A percentile compares a stretch with the other conserved stretches of the same genome.
These are phyloP conservation scores for Botrytis byssoidea DNA, from an alignment of 2,329 filamentous ascomycete species.

Conservation along the genomic window DNA sequence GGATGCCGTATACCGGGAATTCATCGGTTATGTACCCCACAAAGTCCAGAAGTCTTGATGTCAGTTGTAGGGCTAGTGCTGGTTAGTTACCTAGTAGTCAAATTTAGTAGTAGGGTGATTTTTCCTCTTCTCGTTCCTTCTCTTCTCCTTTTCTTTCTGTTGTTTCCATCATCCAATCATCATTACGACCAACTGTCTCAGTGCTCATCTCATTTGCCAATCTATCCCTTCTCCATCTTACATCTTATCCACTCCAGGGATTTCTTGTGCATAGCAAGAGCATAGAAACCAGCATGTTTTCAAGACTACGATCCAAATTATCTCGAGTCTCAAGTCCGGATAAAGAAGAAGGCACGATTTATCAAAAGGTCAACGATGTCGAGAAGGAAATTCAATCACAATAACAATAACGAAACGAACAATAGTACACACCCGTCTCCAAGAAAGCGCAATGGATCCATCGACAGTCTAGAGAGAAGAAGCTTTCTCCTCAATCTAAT, in stretches of 20 bases:
- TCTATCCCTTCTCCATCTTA: not conserved
- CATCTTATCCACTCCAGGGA: not conserved
- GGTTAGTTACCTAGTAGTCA: not conserved
- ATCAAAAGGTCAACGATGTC: not conserved
- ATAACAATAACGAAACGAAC: not conserved
- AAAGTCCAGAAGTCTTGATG: not conserved
- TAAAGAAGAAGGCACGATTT: not conserved
- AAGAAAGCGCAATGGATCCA: fast-evolving
- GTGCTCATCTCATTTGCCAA: not conserved
- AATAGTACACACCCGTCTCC: not conserved
- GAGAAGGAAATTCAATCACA: not conserved
- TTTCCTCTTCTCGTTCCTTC: not conserved
- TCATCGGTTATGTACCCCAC: not conserved
- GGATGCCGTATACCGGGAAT: not conserved
- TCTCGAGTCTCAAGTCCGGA: no score
- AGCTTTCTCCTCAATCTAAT: not conserved
- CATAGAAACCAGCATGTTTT: not conserved
- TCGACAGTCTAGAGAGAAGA: not conserved
- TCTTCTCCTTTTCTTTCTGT: not conserved
- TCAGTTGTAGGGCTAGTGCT: not conserved
- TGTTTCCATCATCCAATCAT: not conserved
- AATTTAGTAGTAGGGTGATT: not conserved
- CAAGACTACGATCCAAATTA: not conserved
- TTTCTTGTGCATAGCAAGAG: not conserved
- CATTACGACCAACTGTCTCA: not conserved